Evolutionary conservation across 1,139 yeast genomes (phyloP), one percentile per base, ranked within the genome.

Genomic region (Hemisphaericaspora lyxosophila): DNA sequence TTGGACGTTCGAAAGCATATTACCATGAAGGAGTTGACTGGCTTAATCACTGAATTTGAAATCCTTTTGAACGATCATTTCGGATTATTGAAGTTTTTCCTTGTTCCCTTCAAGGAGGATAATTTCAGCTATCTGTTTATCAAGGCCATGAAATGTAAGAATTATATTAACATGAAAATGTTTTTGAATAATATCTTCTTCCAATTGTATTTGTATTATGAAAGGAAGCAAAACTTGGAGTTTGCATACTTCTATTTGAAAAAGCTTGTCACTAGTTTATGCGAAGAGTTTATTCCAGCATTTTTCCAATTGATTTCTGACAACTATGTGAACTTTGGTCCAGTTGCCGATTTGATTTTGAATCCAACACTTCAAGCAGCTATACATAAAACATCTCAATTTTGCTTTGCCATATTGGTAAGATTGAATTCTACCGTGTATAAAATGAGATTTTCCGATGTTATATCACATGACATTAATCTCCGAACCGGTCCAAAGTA

Each of bases 281-380:
- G 53, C 32, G 45, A 55, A 8, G 70, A 64, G 23, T 50, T 66
- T 35, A 41, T 65, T 13, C 69, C 70, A 4, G 53, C 51, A n/a
- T 50, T 55, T 32, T 47, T 51, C 38, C 56, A 57, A 12, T 49
- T 70, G 29, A 51, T 67, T 32, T 41, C 43, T 31, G 57, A 59
- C 32, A 63, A 60, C 42, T 49, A 53, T 23, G 41, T 47, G 3
- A 57, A 62, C 40, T 68, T 70, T 46, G 73, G 69, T 3, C 53
- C 54, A 5, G 41, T 43, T n/a, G 58, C 74, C 0, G 73, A 67
- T 46, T 50, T 68, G 35, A 53, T 69, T 8, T 45, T 70, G 38
- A 69, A 59, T 40, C 74, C 74, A 2, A 38, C 56, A 3, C 31
- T 66, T 3, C 58, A 63, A 36, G 41, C 50, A 7, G 42, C 60